phyloP scores from a whole-genome alignment of 352 stramenopile genomes.

The Globisporangium iwayamae region DNA sequence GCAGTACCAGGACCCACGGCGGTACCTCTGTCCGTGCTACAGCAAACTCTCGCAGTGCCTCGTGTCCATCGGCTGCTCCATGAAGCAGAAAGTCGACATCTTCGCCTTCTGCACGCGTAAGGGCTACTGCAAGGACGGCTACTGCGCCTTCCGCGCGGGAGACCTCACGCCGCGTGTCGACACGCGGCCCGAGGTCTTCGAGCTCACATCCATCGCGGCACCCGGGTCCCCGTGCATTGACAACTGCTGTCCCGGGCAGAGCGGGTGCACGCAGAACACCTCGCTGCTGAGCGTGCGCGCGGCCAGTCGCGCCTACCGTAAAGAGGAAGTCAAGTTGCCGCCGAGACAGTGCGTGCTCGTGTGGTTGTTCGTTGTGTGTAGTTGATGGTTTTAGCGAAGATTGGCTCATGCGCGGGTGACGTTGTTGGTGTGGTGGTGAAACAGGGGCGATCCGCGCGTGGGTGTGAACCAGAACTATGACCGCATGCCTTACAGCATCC shows the following conservation, averaged over 20 bases:
- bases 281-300: conserved; percentile 40
- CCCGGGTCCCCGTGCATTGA: conserved; percentile 63
- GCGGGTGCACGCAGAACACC: conserved; percentile 41
- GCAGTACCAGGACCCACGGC: conserved; percentile 54
- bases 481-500: conserved; percentile 75
- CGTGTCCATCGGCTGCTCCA: conserved; percentile 56
- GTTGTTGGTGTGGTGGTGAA: not conserved
- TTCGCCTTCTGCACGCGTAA: conserved; percentile 66
- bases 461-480: conserved; percentile 77
- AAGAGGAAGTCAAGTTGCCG: conserved; percentile 50
- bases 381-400: not conserved
- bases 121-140: conserved; percentile 79
- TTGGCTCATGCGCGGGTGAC: not conserved
- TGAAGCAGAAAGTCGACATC: conserved; percentile 60
- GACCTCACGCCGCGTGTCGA: conserved; percentile 57
- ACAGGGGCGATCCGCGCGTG: conserved; percentile 57
- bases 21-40: conserved; percentile 70
- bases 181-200: conserved; percentile 58
- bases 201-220: conserved; percentile 42
- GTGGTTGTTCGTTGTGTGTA: not conserved
- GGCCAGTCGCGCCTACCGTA: conserved; percentile 44
- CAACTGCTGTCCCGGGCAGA: conserved; percentile 44
- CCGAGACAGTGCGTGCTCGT: conserved; percentile 48
- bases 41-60: conserved; percentile 70
- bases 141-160: conserved; percentile 58